These are phyloP conservation scores for Citrus cavaleriei DNA, from an alignment of 345 rosid species.

Conservation along the genomic window DNA sequence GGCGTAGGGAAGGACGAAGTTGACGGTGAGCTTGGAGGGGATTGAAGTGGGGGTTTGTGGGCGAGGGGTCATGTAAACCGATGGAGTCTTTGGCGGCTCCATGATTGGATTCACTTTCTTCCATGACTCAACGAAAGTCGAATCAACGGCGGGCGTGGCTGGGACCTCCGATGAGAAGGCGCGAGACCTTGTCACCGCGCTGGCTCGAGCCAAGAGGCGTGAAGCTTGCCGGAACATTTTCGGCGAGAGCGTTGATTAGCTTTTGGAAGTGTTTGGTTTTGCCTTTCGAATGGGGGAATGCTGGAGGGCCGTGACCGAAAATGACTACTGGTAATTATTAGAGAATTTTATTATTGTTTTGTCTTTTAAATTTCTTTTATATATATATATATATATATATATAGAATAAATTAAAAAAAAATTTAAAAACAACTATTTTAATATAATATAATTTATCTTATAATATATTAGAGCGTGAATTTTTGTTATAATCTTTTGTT, in stretches of 20 bases:
- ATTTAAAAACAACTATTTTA: too few relatives aligned
- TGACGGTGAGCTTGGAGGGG: conserved; percentile 81
- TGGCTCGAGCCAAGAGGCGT: conserved; percentile 45
- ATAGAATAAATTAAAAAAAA: too few relatives aligned
- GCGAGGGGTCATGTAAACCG: conserved; percentile 62
- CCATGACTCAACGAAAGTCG: conserved; percentile 60
- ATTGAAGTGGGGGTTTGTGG: conserved; percentile 56
- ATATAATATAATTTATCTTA: too few relatives aligned
- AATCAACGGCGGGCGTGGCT: conserved; percentile 42
- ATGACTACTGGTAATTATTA: too few relatives aligned
- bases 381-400: too few relatives aligned
- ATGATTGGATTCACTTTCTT: conserved; percentile 63
- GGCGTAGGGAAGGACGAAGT: conserved; percentile 75
- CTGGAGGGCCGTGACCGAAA: too few relatives aligned
- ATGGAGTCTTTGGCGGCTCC: conserved; percentile 81
- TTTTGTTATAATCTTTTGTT: too few relatives aligned
- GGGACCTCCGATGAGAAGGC: conserved; percentile 50
- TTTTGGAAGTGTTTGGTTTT: not conserved
- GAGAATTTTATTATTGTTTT: too few relatives aligned
- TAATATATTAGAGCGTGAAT: too few relatives aligned
- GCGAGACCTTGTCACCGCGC: conserved; percentile 26
- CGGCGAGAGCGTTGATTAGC: not conserved
- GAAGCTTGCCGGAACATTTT: conserved; percentile 51
- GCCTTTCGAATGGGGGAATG: not conserved
- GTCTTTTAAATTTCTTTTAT: too few relatives aligned